Base-by-base conservation (phyloP, 1,139 yeast species). In the Lizanozyma gosingica region DNA sequence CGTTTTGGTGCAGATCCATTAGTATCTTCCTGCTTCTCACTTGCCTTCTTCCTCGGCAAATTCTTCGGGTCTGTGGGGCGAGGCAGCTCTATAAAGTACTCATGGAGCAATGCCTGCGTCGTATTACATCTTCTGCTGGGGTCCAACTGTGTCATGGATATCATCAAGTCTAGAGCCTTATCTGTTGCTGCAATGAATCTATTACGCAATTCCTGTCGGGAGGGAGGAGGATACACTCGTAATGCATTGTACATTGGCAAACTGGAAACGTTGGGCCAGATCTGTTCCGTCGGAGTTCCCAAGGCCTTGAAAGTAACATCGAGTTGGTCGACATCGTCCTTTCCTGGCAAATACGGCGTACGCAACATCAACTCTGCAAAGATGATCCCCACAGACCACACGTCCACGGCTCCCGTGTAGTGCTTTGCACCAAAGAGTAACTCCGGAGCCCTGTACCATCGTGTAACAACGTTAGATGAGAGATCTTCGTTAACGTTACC, bases 361-460 rank as follows among this genome's bases (percentile, higher is more conserved):
- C 99, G 71, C 49, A 92, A 67, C 97, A 92, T 88, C 50, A 92
- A 66, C 54, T 92, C 98, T 0, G 97, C 97, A 65, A 88, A 90
- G n/a, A 92, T 90, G 4, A 86, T 78, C 1, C 98, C 98, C 15
- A 88, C 80, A 0, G 96, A 85, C 98, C 98, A 92, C 2, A 87
- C 69, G 60, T 92, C 98, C 2, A 92, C 77, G 0, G 94, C 95
- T 2, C 77, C 80, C 0, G 95, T 84, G 54, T 92, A 92, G 56
- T 87, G 94, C 41, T 79, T 75, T 1, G 97, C 90, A 0, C 96
- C 96, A 56, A 90, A 82, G 35, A 92, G 63, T 39, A 92, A 66
- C 53, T 92, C 98, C 0, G 98, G 98, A 0, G 97, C 95, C 41
- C 97, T 67, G 61, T 92, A 92, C 98, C 98, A 92, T 45, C 97